These are phyloP conservation scores for Fragaria iinumae DNA, from an alignment of 306 rosid species.

Conservation along the genomic window DNA sequence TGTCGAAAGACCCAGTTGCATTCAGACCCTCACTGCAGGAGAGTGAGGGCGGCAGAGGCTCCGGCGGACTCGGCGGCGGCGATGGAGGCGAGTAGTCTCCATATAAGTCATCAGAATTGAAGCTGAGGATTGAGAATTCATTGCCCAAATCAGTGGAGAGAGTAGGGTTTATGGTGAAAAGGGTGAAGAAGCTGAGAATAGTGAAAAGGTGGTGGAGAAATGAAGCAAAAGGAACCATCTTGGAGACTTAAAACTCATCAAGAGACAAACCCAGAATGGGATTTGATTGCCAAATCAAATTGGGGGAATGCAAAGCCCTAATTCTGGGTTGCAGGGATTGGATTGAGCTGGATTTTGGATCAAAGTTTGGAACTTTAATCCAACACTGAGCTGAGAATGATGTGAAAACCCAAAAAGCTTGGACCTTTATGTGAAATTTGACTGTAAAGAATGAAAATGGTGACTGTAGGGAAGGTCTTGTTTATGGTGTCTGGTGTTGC, in stretches of 20 bases:
- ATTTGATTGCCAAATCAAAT: neutral
- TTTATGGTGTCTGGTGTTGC: conserved; percentile 11
- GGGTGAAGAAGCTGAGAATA: conserved; percentile 20
- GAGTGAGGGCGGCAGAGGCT: conserved; percentile 79
- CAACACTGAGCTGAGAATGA: neutral
- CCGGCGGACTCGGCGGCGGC: conserved; percentile 77
- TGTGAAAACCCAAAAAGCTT: neutral
- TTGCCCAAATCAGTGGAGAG: conserved; percentile 23
- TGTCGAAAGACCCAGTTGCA: conserved; percentile 69
- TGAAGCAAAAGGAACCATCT: conserved; percentile 49
- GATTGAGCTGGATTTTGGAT: conserved; percentile 15
- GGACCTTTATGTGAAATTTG: neutral
- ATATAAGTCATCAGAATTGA: conserved; percentile 42
- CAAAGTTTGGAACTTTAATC: conserved; percentile 7
- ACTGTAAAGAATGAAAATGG: neutral
- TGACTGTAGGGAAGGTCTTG: neutral
- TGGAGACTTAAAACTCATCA: conserved; percentile 43
- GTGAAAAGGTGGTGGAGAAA: conserved; percentile 17
- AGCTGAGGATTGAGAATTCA: conserved; percentile 51
- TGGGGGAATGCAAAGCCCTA: neutral
- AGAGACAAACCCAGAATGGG: conserved; percentile 17
- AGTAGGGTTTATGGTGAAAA: conserved; percentile 28
- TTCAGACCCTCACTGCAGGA: conserved; percentile 60
- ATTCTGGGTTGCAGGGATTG: conserved; percentile 3
- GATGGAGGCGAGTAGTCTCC: conserved; percentile 86